These are phyloP conservation scores for Euphrasia confusa DNA, from an alignment of 257 asterid species.

Conservation along the genomic window DNA sequence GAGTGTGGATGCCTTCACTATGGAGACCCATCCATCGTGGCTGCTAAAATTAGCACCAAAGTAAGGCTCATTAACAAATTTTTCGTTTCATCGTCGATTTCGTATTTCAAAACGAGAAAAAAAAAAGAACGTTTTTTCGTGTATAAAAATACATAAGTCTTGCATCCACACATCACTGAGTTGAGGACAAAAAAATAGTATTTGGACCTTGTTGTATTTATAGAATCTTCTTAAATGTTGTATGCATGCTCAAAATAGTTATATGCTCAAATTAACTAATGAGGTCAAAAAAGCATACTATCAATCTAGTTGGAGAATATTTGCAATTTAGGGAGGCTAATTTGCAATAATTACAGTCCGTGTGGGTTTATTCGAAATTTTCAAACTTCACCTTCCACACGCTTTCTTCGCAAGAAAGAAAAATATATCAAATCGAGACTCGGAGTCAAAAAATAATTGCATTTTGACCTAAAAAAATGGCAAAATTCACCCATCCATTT, in stretches of 20 bases:
- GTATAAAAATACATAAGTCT: too few species aligned
- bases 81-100: neutral
- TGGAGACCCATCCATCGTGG: slow-evolving; percentile 9
- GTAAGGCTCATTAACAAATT: neutral
- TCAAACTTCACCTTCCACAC: neutral
- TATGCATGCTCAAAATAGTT: neutral
- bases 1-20: neutral
- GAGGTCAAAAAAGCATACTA: neutral
- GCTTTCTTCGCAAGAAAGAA: too few species aligned
- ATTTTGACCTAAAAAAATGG: neutral
- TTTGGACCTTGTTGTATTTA: neutral
- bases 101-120: too few species aligned
- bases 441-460: slow-evolving; percentile 2
- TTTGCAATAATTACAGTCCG: neutral
- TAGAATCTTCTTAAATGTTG: neutral
- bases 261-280: neutral
- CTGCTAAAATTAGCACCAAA: slow-evolving; percentile 9
- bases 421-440: neutral
- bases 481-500: slow-evolving; percentile 8
- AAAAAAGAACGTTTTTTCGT: too few species aligned
- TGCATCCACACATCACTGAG: too few species aligned
- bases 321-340: neutral
- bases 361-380: neutral
- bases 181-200: too few species aligned
- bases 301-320: neutral